phyloP scores from a whole-genome alignment of 495 filamentous ascomycete species.

The Darksidea phi region DNA sequence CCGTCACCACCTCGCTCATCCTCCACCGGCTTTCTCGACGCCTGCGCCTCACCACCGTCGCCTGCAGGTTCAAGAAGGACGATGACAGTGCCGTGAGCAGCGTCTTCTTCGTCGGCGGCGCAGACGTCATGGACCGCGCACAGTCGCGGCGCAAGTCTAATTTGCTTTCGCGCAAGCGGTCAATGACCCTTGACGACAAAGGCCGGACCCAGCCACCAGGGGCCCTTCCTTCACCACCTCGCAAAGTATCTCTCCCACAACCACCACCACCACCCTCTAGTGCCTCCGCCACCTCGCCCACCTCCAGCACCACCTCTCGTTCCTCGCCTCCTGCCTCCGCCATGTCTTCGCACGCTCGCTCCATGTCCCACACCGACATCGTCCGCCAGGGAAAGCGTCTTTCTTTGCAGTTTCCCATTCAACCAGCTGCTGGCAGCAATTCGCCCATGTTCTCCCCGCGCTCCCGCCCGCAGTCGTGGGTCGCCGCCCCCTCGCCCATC shows the following conservation, averaged over 20 bases:
- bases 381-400: slow-evolving; percentile 70
- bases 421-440: slow-evolving; percentile 34
- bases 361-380: slow-evolving; percentile 33
- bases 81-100: slow-evolving; percentile 21
- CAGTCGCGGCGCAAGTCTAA: slow-evolving; percentile 8
- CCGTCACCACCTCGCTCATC: slow-evolving; percentile 23
- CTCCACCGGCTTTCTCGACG: slow-evolving; percentile 34
- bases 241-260: slow-evolving; percentile 3
- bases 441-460: slow-evolving; percentile 32
- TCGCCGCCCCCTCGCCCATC: slow-evolving; percentile 37
- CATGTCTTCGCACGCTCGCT: slow-evolving; percentile 32
- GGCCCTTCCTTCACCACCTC: slow-evolving; percentile 14
- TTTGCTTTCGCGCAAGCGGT: slow-evolving; percentile 23
- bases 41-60: slow-evolving; percentile 18
- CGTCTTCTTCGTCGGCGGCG: slow-evolving; percentile 16
- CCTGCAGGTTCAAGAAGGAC: slow-evolving; percentile 4
- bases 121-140: slow-evolving; percentile 21
- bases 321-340: slow-evolving; percentile 7
- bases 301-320: slow-evolving; percentile 5
- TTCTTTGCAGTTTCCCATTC: slow-evolving; percentile 77
- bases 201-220: slow-evolving; percentile 23
- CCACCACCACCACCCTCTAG: slow-evolving; percentile 2
- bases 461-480: slow-evolving; percentile 34
- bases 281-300: slow-evolving; percentile 3
- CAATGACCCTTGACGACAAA: slow-evolving; percentile 28